Conservation (phyloP, 805 yeast species). For the Schizosaccharomyces octosporus region DNA sequence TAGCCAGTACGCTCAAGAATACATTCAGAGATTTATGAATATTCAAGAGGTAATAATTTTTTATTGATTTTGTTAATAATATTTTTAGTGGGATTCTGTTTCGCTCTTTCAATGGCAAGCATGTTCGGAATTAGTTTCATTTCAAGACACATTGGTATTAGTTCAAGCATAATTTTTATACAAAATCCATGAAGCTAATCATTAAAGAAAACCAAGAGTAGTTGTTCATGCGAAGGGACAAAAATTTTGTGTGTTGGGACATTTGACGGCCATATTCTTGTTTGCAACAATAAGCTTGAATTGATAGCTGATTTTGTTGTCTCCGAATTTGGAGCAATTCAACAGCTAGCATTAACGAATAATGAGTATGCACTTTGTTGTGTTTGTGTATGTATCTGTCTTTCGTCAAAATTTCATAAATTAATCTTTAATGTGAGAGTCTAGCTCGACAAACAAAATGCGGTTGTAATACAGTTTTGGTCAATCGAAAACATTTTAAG, state of each 20-base stretch:
- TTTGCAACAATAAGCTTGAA: not conserved
- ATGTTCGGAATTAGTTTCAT: not conserved
- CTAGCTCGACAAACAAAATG: not conserved
- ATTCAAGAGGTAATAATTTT: not conserved
- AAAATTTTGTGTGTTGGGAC: not conserved
- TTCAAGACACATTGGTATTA: not conserved
- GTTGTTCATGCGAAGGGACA: not conserved
- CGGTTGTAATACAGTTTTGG: not conserved
- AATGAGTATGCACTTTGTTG: not conserved
- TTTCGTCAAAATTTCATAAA: not conserved
- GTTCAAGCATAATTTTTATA: not conserved
- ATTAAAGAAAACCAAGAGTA: not conserved
- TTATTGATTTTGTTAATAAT: not conserved
- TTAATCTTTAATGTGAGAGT: not conserved
- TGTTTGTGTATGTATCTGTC: not conserved
- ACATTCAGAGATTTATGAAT: not conserved
- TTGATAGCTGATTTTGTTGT: not conserved
- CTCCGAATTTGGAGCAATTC: not conserved
- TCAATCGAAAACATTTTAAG: not conserved
- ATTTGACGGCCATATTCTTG: not conserved
- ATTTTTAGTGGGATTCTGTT: not conserved
- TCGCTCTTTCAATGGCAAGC: not conserved
- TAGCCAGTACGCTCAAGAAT: not conserved
- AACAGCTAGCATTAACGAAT: not conserved
- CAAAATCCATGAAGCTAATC: too few species aligned